Conservation (phyloP, 352 stramenopile genomes). For the Globisporangium orthogonon region DNA sequence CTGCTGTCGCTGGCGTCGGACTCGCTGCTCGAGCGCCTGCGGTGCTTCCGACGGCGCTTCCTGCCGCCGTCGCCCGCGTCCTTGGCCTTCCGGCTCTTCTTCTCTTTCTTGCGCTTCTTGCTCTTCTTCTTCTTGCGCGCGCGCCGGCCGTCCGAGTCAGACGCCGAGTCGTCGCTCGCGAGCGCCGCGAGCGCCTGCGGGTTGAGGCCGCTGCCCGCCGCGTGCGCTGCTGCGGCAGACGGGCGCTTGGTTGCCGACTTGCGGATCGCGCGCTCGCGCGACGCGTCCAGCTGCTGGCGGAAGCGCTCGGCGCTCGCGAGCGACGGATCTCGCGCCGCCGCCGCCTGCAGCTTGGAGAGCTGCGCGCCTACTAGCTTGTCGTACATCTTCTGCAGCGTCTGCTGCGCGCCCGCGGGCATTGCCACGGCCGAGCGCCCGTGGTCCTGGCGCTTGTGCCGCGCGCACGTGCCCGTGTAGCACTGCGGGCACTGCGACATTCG, state of each 20-base stretch:
- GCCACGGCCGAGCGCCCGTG: constrained; percentile 45
- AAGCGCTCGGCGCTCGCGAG: constrained; percentile 37
- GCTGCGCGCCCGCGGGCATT: constrained; percentile 39
- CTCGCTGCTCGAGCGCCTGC: constrained; percentile 18
- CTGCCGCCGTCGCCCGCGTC: constrained; percentile 20
- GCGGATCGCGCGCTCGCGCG: constrained; percentile 54
- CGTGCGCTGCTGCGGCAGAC: constrained; percentile 11
- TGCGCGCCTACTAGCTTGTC: constrained; percentile 63
- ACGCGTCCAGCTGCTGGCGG: constrained; percentile 58
- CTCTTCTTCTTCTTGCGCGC: constrained; percentile 4
- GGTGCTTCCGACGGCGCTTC: constrained; percentile 12
- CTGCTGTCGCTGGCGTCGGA: constrained; percentile 1
- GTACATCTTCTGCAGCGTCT: constrained; percentile 75
- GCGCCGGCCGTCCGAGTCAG: constrained; percentile 17
- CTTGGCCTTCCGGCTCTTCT: constrained; percentile 15
- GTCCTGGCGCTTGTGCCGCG: constrained; percentile 52
- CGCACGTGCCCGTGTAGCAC: constrained; percentile 76
- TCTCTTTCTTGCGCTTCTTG: constrained; percentile 11
- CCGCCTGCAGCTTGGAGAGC: constrained; percentile 63
- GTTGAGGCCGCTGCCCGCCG: constrained; percentile 45
- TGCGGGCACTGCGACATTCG: constrained; percentile 69
- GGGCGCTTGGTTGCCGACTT: constrained; percentile 41
- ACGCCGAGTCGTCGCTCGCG: constrained; percentile 21
- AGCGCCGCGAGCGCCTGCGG: constrained; percentile 66
- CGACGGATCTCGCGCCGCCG: constrained; percentile 35